These are phyloP conservation scores for Dioszegia aurantiaca DNA, from an alignment of 768 basidiomycete species.

Conservation along the genomic window DNA sequence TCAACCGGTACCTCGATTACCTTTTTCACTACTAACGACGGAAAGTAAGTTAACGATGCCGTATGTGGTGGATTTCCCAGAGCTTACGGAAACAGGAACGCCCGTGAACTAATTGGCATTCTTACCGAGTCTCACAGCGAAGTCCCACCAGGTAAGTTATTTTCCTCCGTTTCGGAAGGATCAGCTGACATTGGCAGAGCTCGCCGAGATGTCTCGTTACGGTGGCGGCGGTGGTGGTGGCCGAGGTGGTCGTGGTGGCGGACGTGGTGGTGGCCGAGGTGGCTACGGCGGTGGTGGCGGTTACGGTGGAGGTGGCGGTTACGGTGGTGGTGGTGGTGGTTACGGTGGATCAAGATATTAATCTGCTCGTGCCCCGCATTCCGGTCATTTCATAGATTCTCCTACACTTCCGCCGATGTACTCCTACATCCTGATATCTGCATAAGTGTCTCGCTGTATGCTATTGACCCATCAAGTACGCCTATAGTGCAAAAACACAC, in stretches of 20 bases:
- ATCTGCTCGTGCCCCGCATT: background rate
- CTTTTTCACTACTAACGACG: slow-evolving; percentile 94
- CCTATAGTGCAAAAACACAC: too few species aligned
- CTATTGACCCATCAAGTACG: too few species aligned
- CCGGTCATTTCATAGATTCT: slow-evolving; percentile 9
- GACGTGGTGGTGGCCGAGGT: slow-evolving; percentile 21
- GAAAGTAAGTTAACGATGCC: slow-evolving; percentile 60
- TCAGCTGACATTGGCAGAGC: slow-evolving; percentile 54
- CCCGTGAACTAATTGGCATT: slow-evolving; percentile 84
- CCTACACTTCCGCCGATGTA: too few species aligned
- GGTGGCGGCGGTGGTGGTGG: slow-evolving; percentile 67
- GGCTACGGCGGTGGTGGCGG: slow-evolving; percentile 31
- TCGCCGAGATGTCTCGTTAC: slow-evolving; percentile 89
- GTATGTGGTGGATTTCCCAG: background rate
- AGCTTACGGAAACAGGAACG: slow-evolving; percentile 44
- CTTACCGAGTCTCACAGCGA: slow-evolving; percentile 69
- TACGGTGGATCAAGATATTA: slow-evolving; percentile 12
- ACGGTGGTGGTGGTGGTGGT: slow-evolving; percentile 17
- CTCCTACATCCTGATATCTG: too few species aligned
- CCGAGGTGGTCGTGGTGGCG: slow-evolving; percentile 33
- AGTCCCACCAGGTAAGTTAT: slow-evolving; percentile 61
- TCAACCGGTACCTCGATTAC: slow-evolving; percentile 76
- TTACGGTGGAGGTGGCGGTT: slow-evolving; percentile 21
- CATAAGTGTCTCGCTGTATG: background rate
- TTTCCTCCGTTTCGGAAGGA: background rate